Base-by-base conservation (phyloP, 495 filamentous ascomycete species). In the Tuber umbilicatum region DNA sequence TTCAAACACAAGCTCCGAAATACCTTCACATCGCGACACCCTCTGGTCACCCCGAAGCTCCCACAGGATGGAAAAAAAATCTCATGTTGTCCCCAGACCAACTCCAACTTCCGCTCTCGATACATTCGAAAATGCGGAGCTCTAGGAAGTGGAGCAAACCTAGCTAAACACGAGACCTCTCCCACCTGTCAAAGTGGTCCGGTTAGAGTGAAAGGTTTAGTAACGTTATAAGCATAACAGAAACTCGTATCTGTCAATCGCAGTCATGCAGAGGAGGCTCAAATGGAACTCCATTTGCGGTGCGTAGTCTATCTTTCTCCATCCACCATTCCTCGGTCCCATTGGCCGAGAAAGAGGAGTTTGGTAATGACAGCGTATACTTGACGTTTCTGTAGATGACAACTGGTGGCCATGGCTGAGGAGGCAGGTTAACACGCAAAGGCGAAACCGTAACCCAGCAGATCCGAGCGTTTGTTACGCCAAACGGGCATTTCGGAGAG, bases 201-300 rank as follows among this genome's bases (percentile, higher is more conserved):
- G 69, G 69, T 69, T 50, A 72, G 60, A 74, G 72, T 38, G 39
- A 67, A 69, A 74, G 70, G 74, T 21, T 17, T 64, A 60, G 67
- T 35, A 70, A 79, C 69, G 76, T 70, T 71, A 79, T 79, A 79
- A 78, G 76, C 77, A 79, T 69, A 50, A 70, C 43, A 74, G 41
- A 40, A 10, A 41, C 43, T 42, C 67, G 40, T 72, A 47, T 50
- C 73, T 55, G 64, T 72, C 43, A 19, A 69, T 47, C 69, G n/a
- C 23, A 43, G 73, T 68, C 71, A 38, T 72, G 69, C 39, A 74
- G 41, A 55, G 72, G 50, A 72, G 69, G 71, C 37, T 76, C 73
- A 74, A 73, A 72, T 79, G 77, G 78, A 78, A 72, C 76, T 79
- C 77, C 77, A 79, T 79, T 79, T 79, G 77, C 78, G 77, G 77